Base-by-base conservation (phyloP, 352 stramenopile species). In the Chrysophaeum taylorii region DNA sequence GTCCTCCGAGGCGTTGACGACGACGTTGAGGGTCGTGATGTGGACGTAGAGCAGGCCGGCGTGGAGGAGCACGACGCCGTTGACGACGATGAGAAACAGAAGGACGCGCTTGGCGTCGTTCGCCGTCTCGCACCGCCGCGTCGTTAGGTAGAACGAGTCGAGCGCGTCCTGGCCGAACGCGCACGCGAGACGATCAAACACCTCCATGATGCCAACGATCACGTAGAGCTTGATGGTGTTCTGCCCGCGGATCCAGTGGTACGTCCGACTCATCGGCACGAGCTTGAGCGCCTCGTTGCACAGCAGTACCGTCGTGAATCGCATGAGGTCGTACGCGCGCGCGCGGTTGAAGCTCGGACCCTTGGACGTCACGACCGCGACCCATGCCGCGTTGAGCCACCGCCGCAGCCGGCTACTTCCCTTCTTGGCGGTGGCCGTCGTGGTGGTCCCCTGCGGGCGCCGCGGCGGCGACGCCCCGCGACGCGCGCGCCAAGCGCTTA, bases 181-280 rank as follows among this genome's bases (percentile, higher is more conserved):
- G 61, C 87, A 94, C 76, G 98, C 89, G 31, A 99, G 81, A 23
- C 94, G 85, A 78, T 99, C 93, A 73, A 98, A 97, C 53, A 98
- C 96, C 81, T 99, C 94, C 27, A 98, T 91, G 83, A 99, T 98
- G 14, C 91, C 95, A 73, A 96, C 97, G 35, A 98, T 76, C 45
- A 98, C 91, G 78, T 99, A 99, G 2, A 98, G 84, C 77, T 98
- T 98, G 69, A 99, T 95, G 87, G 97, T 97, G 21, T 89, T 89
- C 75, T 97, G 92, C n/a, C 90, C 90, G 23, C 94, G 84, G 75
- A 99, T 98, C 72, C 91, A 94, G 81, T 99, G 94, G 82, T 99
- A 99, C 0, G 98, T 85, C n/a, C 92, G 87, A 25, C 89, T 95
- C 81, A 99, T 96, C 53, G 95, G 92, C 27, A 98, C 88, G 5